phyloP scores from a whole-genome alignment of 257 asterid genomes.

The Jasminum sambac region DNA sequence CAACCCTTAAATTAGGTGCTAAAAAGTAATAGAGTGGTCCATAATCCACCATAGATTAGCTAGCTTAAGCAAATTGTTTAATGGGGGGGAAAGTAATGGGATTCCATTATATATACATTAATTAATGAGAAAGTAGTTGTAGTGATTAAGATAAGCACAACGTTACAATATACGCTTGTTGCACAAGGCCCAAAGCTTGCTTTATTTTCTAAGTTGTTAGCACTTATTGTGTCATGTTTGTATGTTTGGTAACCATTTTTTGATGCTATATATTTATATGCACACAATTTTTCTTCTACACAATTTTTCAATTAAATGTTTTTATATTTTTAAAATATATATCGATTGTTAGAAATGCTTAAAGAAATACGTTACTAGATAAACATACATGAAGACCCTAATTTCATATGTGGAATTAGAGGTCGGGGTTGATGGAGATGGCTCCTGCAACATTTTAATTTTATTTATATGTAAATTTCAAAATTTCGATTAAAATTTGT shows the following conservation, averaged over 20 bases:
- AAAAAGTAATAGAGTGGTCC: slow-evolving; percentile 44
- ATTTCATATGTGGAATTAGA: neutral
- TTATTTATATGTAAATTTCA: too few species aligned
- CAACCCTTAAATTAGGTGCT: slow-evolving; percentile 28
- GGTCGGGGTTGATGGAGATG: too few species aligned
- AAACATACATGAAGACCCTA: slow-evolving; percentile 11
- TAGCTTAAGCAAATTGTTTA: slow-evolving; percentile 30
- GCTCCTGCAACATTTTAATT: too few species aligned
- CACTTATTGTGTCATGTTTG: neutral
- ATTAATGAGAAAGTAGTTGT: slow-evolving; percentile 24
- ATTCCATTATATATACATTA: slow-evolving; percentile 28
- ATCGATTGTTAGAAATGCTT: too few species aligned
- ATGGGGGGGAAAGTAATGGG: slow-evolving; percentile 28
- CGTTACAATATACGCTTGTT: slow-evolving; percentile 31
- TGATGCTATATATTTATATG: too few species aligned
- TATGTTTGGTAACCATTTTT: too few species aligned
- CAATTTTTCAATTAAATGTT: too few species aligned
- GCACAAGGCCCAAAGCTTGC: slow-evolving; percentile 33
- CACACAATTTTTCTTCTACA: too few species aligned
- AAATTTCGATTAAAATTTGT: too few species aligned
- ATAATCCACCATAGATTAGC: slow-evolving; percentile 37
- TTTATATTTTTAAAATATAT: too few species aligned
- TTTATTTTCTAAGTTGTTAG: slow-evolving; percentile 5
- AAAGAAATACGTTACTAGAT: too few species aligned
- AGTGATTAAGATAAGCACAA: slow-evolving; percentile 43